These are phyloP conservation scores for Cercophora samala DNA, from an alignment of 495 filamentous ascomycete species.

Conservation along the genomic window DNA sequence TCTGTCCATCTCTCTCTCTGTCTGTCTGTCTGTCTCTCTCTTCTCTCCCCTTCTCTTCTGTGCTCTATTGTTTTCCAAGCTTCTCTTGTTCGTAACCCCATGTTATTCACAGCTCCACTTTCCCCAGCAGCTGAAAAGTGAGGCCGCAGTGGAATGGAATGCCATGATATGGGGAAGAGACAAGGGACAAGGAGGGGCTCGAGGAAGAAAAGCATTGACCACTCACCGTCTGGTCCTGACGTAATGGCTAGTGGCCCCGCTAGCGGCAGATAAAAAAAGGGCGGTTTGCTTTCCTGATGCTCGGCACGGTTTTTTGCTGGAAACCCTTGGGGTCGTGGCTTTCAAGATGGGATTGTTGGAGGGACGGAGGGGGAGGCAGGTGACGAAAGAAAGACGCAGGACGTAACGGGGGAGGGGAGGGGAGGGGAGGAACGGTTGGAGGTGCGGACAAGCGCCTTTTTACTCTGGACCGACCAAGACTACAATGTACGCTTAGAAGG, in stretches of 20 bases:
- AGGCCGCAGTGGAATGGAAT: not conserved
- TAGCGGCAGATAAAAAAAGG: not conserved
- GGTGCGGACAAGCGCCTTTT: conserved; percentile 4
- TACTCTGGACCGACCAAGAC: not conserved
- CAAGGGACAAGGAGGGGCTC: not conserved
- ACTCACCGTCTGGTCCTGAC: conserved; percentile 7
- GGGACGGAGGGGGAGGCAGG: not conserved
- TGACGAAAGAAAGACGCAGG: not conserved
- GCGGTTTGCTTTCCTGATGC: not conserved
- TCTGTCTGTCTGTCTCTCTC: too few relatives aligned
- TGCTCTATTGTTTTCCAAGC: not conserved
- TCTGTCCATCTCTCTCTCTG: too few relatives aligned
- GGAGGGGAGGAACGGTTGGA: not conserved
- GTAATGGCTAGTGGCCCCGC: conserved; percentile 4
- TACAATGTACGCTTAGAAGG: not conserved
- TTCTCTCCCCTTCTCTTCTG: not conserved
- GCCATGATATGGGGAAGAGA: not conserved
- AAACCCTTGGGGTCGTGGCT: not conserved
- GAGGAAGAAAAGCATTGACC: conserved; percentile 8
- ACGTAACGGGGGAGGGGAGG: not conserved
- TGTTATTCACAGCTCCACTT: not conserved
- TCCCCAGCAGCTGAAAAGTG: not conserved
- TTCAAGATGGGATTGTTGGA: not conserved
- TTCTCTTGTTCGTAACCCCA: not conserved
- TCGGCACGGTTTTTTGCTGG: not conserved